Evolutionary conservation across 2,329 filamentous ascomycete genomes (phyloP).

Genomic region (Didymosphaeria variabile): DNA sequence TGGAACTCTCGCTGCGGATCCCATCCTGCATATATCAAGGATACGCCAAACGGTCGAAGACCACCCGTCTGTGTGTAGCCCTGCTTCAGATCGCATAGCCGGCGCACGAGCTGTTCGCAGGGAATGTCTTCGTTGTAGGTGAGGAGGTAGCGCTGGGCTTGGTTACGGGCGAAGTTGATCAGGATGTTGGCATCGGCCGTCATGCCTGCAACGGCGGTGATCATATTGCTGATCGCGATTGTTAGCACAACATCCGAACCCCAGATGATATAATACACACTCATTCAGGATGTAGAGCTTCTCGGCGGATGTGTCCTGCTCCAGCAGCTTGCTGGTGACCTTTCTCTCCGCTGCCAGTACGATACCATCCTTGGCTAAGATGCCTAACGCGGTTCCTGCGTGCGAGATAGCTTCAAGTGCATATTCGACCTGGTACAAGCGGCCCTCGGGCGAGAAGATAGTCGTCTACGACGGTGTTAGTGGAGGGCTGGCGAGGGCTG

Average conservation of each 20-base stretch:
- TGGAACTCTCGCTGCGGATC: constrained; percentile 97
- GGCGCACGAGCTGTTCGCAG: constrained; percentile 96
- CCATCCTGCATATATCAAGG: constrained; percentile 99
- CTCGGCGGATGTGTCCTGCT: constrained; percentile 99
- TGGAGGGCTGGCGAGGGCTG: constrained; percentile 18
- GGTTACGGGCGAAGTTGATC: constrained; percentile 99
- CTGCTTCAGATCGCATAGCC: constrained; percentile 97
- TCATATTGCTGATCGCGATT: constrained; percentile 83
- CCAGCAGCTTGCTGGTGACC: constrained; percentile 97
- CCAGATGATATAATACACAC: constrained; percentile 61
- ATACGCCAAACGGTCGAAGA: constrained; percentile 96
- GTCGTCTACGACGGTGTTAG: constrained; percentile 75
- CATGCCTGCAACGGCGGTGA: constrained; percentile 98
- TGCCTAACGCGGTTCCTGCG: constrained; percentile 94
- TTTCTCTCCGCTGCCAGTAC: constrained; percentile 98
- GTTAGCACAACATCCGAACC: constrained; percentile 19
- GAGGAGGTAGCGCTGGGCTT: constrained; percentile 94
- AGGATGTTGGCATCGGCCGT: constrained; percentile 99
- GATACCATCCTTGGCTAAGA: constrained; percentile 97
- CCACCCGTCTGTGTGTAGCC: constrained; percentile 99
- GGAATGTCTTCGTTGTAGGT: constrained; percentile 99
- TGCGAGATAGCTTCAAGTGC: constrained; percentile 98
- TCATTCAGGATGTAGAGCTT: constrained; percentile 99
- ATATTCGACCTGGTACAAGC: constrained; percentile 99
- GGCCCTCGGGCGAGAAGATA: constrained; percentile 99